Base-by-base conservation (phyloP, 768 basidiomycete species). In the Boletus pseudopeckii region DNA sequence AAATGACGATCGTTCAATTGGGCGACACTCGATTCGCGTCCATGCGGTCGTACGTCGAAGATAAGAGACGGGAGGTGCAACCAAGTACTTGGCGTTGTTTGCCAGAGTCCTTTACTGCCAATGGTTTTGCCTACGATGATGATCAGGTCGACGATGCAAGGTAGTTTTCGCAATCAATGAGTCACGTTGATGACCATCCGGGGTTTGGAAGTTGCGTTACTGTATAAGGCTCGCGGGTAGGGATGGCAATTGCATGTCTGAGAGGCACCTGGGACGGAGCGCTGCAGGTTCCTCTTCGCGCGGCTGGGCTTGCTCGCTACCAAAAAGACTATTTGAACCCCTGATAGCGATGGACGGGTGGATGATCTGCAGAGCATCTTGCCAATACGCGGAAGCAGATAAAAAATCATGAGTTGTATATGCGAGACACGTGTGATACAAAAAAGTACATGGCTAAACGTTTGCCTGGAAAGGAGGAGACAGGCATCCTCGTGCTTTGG, bases 331-430 rank as follows among this genome's bases (percentile, higher is more conserved):
- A 8, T 17, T 48, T 11, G 17, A 47, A 5, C 20, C 17, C 15
- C 20, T 10, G 17, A 32, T 13, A 32, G 7, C 6, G 28, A 13
- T 17, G 24, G 9, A 13, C n/a, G 32, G 18, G 32, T n/a, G 7
- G 34, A 26, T 26, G 5, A 20, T 22, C 8, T 18, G 32, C 4
- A 13, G 22, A 26, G 20, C 13, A 33, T 5, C 38, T 43, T 34
- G 45, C 26, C 32, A n/a, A 40, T 15, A n/a, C n/a, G 33, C 26
- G 17, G 18, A 50, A 30, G 46, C 15, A 30, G 26, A 46, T 26
- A 20, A 41, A 40, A 48, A 54, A 33, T 54, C 36, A 53, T 55
- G 54, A 44, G 54, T 53, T 60, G 57, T 46, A 69, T 61, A 63
- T 53, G 58, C 50, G 49, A 48, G 45, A 41, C 18, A 18, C 15